phyloP scores from a whole-genome alignment of 257 asterid genomes.

The Solanum virginianum region DNA sequence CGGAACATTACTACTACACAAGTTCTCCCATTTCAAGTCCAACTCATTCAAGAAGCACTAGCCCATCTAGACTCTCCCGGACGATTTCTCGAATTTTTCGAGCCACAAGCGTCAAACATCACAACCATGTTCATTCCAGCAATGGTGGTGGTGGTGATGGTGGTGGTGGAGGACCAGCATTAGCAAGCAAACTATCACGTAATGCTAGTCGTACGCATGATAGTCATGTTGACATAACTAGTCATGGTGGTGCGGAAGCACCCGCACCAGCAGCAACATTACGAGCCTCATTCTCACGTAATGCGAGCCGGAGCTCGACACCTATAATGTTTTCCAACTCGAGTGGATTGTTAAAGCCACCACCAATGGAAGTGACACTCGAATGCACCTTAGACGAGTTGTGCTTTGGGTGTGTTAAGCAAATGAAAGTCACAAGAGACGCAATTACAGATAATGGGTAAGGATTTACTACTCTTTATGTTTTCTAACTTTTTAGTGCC shows the following conservation, averaged over 20 bases:
- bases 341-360: slow-evolving; percentile 40
- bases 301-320: slow-evolving; percentile 25
- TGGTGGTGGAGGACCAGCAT: background rate
- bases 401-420: slow-evolving; percentile 65
- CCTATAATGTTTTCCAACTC: slow-evolving; percentile 54
- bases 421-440: slow-evolving; percentile 39
- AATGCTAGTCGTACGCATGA: background rate
- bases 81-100: slow-evolving; percentile 16
- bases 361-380: slow-evolving; percentile 37
- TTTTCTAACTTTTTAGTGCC: background rate
- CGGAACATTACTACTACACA: slow-evolving; percentile 3
- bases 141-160: background rate
- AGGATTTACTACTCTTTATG: background rate
- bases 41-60: slow-evolving; percentile 2
- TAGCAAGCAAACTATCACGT: background rate
- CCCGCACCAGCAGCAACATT: background rate
- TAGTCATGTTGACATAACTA: background rate
- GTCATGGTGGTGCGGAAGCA: background rate
- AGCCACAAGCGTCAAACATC: slow-evolving; percentile 15
- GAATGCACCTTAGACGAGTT: slow-evolving; percentile 76
- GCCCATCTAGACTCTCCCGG: slow-evolving; percentile 8
- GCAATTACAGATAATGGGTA: slow-evolving; percentile 39
- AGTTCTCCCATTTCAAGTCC: slow-evolving; percentile 28
- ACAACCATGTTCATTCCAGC: background rate
- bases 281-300: slow-evolving; percentile 18